Percentiles rank a stretch among this genome's conserved stretches.
Conservation (phyloP, 495 filamentous ascomycete genomes). For the Xylaria venustula region DNA sequence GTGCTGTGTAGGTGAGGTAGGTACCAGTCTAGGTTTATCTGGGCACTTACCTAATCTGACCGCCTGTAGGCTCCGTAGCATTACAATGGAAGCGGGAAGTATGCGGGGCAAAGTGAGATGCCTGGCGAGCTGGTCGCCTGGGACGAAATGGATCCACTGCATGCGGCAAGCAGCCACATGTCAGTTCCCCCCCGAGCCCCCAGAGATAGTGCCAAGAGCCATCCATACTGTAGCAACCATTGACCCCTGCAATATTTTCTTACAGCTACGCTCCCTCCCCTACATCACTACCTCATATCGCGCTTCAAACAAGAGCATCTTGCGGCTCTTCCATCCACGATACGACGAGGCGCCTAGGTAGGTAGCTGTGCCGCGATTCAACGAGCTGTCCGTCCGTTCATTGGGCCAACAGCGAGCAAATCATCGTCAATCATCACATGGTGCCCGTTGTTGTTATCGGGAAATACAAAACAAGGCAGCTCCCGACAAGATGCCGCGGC, state of each 20-base stretch:
- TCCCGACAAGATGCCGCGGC: constrained; percentile 46
- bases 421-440: neutral
- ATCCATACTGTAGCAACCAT: neutral
- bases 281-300: neutral
- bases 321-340: neutral
- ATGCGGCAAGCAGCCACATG: neutral
- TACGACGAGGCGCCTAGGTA: neutral
- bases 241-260: constrained; percentile 14
- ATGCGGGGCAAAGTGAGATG: too few species aligned
- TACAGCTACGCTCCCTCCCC: too few species aligned
- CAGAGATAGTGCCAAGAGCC: neutral
- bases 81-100: too few species aligned
- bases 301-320: neutral
- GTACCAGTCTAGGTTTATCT: too few species aligned
- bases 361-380: too few species aligned
- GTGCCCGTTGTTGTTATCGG: neutral
- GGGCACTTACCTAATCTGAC: neutral
- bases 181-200: neutral
- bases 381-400: neutral
- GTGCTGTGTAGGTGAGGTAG: neutral
- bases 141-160: neutral
- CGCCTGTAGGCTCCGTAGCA: too few species aligned
- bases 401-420: neutral
- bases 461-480: neutral
- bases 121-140: too few species aligned